These are phyloP conservation scores for Colletotrichum shisoi DNA, from an alignment of 2,329 filamentous ascomycete genomes.

Conservation along the genomic window DNA sequence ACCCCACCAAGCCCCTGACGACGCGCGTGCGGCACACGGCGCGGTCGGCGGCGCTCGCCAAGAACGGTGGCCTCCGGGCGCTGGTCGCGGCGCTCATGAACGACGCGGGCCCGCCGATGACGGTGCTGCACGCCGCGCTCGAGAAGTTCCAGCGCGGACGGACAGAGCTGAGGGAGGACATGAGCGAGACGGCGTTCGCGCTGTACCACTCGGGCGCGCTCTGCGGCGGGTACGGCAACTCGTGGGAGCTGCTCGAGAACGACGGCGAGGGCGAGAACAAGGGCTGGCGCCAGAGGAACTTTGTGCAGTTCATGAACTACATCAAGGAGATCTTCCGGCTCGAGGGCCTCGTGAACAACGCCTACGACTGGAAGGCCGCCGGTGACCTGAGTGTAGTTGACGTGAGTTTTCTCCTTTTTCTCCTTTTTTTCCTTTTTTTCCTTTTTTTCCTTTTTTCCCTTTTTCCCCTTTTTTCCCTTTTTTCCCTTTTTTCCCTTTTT, in stretches of 20 bases:
- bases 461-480: too few relatives aligned
- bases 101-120: conserved; percentile 50
- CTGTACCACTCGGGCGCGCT: conserved; percentile 48
- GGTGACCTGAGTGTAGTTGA: conserved; percentile 52
- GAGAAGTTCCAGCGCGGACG: conserved; percentile 46
- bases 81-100: conserved; percentile 51
- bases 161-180: conserved; percentile 46
- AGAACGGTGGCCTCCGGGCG: conserved; percentile 47
- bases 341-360: conserved; percentile 47
- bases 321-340: conserved; percentile 52
- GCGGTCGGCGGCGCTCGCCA: conserved; percentile 51
- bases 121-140: conserved; percentile 48
- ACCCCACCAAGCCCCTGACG: conserved; percentile 30
- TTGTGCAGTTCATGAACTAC: conserved; percentile 53
- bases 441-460: too few relatives aligned
- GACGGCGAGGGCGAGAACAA: conserved; percentile 51
- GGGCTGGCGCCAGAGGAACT: conserved; percentile 52
- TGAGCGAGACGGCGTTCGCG: conserved; percentile 50
- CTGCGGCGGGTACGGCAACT: conserved; percentile 46
- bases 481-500: too few relatives aligned
- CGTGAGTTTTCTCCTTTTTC: conserved; percentile 46
- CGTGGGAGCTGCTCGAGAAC: conserved; percentile 53
- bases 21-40: conserved; percentile 49
- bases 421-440: too few relatives aligned
- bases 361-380: conserved; percentile 50